Percentiles rank a stretch among this genome's conserved stretches.
Evolutionary conservation across 2,329 filamentous ascomycete species (phyloP).

Genomic region (Claviceps quebecensis): DNA sequence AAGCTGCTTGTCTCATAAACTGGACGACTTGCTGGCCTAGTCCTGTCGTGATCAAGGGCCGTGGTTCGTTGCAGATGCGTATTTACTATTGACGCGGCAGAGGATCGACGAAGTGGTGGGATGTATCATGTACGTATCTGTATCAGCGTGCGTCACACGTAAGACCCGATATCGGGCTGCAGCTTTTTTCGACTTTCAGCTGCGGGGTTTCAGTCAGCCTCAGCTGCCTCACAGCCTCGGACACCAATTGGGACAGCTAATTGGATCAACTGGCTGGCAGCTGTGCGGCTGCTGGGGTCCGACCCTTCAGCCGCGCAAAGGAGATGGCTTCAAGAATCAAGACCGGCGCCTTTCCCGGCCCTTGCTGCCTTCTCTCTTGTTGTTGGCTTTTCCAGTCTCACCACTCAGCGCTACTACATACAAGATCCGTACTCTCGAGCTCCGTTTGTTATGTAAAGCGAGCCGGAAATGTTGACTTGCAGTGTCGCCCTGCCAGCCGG

Average conservation of each 20-base stretch:
- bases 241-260: background rate
- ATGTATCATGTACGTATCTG: background rate
- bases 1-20: background rate
- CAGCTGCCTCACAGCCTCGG: no score
- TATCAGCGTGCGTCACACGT: background rate
- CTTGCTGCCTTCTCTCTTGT: no score
- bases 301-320: no score
- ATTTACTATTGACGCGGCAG: no score
- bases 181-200: background rate
- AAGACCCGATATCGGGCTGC: background rate
- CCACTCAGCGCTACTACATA: no score
- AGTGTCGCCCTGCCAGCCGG: background rate
- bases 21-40: no score
- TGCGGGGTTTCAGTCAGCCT: background rate
- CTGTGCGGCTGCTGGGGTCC: background rate
- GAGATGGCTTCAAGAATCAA: no score
- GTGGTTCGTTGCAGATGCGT: background rate
- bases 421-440: background rate
- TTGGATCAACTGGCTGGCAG: background rate
- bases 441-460: background rate
- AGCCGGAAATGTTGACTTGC: background rate
- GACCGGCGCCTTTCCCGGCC: no score
- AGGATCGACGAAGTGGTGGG: no score
- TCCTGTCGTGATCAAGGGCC: background rate
- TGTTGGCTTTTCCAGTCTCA: no score